Percentiles rank a stretch among this genome's conserved stretches.
Conservation (phyloP, 202 grass and related monocot genomes). For the Setaria italica region DNA sequence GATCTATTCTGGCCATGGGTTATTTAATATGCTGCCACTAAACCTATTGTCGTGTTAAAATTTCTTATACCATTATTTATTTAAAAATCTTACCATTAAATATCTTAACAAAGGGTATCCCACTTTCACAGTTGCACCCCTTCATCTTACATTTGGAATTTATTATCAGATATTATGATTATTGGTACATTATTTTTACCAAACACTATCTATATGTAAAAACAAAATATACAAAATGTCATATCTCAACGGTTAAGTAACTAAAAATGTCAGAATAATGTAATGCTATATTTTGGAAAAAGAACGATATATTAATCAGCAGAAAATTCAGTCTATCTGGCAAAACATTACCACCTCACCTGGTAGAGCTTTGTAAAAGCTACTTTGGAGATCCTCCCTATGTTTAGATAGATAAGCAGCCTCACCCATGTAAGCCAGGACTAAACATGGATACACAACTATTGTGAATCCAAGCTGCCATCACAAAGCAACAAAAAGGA, state of each 20-base stretch:
- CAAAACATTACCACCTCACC: slow-evolving; percentile 45
- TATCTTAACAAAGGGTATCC: not conserved
- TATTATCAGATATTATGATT: not conserved
- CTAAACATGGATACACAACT: slow-evolving; percentile 89
- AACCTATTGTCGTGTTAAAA: not conserved
- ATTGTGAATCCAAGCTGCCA: slow-evolving; percentile 80
- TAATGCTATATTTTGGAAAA: not conserved
- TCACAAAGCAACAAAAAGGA: slow-evolving; percentile 37
- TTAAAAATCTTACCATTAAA: not conserved
- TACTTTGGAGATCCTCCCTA: slow-evolving; percentile 80
- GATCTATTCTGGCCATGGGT: not conserved
- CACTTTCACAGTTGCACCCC: not conserved
- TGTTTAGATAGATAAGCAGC: slow-evolving; percentile 91
- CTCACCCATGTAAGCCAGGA: slow-evolving; percentile 96
- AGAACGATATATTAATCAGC: not conserved
- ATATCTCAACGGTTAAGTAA: not conserved
- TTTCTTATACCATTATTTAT: not conserved
- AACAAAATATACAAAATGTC: not conserved
- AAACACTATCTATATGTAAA: not conserved
- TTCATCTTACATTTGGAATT: not conserved
- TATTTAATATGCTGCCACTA: not conserved
- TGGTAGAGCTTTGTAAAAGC: slow-evolving; percentile 95
- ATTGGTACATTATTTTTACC: not conserved
- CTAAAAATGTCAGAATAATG: not conserved
- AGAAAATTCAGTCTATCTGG: not conserved